phyloP scores from a whole-genome alignment of 805 yeast species.

The Isabelozyma pseudorhagii region DNA sequence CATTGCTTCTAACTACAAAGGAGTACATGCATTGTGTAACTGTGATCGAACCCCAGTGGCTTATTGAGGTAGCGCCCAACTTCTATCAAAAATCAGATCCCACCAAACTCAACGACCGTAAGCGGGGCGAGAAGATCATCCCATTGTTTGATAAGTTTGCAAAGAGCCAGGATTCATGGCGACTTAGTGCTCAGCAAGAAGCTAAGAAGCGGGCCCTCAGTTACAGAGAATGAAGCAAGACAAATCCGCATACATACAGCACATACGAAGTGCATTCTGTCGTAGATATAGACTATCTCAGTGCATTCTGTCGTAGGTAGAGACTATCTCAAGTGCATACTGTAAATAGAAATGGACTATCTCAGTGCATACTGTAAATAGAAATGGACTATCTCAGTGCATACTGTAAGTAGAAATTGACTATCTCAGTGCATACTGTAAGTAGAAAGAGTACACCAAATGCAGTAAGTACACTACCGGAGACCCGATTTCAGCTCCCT shows the following conservation, averaged over 20 bases:
- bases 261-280: too few species aligned
- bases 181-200: slow-evolving; percentile 49
- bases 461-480: too few species aligned
- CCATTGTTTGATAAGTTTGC: slow-evolving; percentile 66
- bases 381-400: too few species aligned
- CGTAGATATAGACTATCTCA: too few species aligned
- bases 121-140: slow-evolving; percentile 62
- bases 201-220: slow-evolving; percentile 14
- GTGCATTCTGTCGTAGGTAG: too few species aligned
- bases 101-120: slow-evolving; percentile 44
- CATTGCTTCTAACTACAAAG: slow-evolving; percentile 73
- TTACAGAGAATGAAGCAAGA: slow-evolving; percentile 1
- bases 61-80: slow-evolving; percentile 65
- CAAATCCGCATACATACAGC: too few species aligned
- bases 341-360: too few species aligned
- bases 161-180: slow-evolving; percentile 69
- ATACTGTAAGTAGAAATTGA: too few species aligned
- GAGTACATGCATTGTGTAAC: slow-evolving; percentile 93
- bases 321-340: too few species aligned
- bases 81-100: slow-evolving; percentile 67
- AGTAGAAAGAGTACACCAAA: too few species aligned
- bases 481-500: not conserved
- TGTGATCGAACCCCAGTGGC: slow-evolving; percentile 79
- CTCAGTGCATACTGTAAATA: too few species aligned
- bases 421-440: too few species aligned